Base-by-base conservation (phyloP, 2,329 filamentous ascomycete genomes). In the Penicillium sp. region DNA sequence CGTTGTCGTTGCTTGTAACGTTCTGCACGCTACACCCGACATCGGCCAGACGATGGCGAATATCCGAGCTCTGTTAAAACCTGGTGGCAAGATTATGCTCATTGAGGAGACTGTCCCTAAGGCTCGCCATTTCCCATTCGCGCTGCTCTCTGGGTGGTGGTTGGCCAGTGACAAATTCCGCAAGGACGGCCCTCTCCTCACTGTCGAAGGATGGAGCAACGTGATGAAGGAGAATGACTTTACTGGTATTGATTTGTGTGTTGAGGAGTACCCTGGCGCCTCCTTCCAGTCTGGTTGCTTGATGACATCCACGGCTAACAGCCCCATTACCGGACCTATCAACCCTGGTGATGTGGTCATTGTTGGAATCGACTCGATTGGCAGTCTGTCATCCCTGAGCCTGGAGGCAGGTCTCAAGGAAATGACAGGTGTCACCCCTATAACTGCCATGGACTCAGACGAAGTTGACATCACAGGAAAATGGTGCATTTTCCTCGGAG, bases 71-170 rank as follows among this genome's bases (percentile, higher is more conserved):
- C 46, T 69, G 14, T 48, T 69, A 35, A 63, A 60, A 31, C 62
- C 63, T 4, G 60, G 59, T 29, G 66, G 65, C 2, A 61, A 58
- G 18, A 27, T 69, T 12, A 16, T 67, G 11, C 30, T 68, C 9
- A 57, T 61, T 31, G 64, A 68, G 46, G 52, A 59, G 33, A 63
- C 60, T 1, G 43, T 44, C 4, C 48, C 56, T 1, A 56, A 55
- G 18, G 47, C 53, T 6, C 46, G 49, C 1, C 58, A 59, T 25
- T 58, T 69, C 45, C 59, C 67, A 2, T 65, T 72, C n/a, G 68
- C 67, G 1, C 50, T 60, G 3, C 50, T 75, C 0, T 62, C 68
- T 9, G 71, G 70, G 0, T 75, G 69, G 71, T 73, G 69, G 70
- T 38, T 62, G 3, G 63, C 64, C 6, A 55, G 44, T 22, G 55